These are phyloP conservation scores for Sclerotinia borealis DNA, from an alignment of 2,329 filamentous ascomycete species.

Conservation along the genomic window DNA sequence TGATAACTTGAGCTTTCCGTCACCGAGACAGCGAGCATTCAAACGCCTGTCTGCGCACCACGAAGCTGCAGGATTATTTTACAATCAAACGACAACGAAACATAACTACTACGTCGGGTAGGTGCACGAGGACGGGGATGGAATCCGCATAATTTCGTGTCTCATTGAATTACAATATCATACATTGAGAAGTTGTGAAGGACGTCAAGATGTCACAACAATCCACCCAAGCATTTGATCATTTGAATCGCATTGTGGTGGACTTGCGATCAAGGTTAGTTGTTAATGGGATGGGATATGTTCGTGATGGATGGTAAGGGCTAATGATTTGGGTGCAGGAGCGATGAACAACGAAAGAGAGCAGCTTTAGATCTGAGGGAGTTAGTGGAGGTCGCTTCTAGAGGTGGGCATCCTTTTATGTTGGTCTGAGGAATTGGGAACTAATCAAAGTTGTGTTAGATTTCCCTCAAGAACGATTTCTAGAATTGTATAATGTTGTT, in stretches of 20 bases:
- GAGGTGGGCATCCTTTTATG: slow-evolving; percentile 24
- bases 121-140: slow-evolving; percentile 27
- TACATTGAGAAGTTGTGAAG: slow-evolving; percentile 11
- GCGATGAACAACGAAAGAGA: slow-evolving; percentile 31
- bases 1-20: not conserved
- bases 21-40: not conserved
- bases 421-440: not conserved
- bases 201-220: slow-evolving; percentile 32
- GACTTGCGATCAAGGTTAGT: slow-evolving; percentile 31
- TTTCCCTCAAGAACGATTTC: slow-evolving; percentile 73
- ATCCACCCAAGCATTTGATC: slow-evolving; percentile 26
- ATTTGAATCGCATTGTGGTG: slow-evolving; percentile 28
- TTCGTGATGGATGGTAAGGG: not conserved
- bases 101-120: not conserved
- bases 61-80: not conserved
- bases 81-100: not conserved
- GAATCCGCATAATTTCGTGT: slow-evolving; percentile 20
- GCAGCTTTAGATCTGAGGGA: slow-evolving; percentile 32
- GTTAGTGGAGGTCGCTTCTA: slow-evolving; percentile 30
- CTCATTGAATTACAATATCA: slow-evolving; percentile 14
- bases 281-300: slow-evolving; percentile 18
- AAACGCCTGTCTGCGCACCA: not conserved
- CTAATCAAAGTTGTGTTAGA: slow-evolving; percentile 43
- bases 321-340: slow-evolving; percentile 19
- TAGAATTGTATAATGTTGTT: slow-evolving; percentile 60